phyloP scores from a whole-genome alignment of 257 asterid genomes.

The Fraxinus anomala region DNA sequence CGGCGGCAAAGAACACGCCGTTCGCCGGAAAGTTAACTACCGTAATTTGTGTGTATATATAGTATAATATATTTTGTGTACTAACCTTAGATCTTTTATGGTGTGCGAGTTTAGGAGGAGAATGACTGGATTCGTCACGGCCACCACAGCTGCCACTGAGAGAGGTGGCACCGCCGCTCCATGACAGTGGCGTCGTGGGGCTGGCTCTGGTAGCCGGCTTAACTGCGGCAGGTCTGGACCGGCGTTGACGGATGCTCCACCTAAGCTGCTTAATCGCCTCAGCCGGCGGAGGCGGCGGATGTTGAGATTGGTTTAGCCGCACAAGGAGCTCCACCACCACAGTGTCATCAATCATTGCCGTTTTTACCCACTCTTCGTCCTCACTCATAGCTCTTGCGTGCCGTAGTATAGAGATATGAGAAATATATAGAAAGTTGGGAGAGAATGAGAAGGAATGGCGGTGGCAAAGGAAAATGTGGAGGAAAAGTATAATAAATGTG shows the following conservation, averaged over 20 bases:
- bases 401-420: slow-evolving; percentile 13
- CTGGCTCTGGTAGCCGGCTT: slow-evolving; percentile 50
- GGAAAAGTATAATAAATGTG: slow-evolving; percentile 28
- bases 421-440: slow-evolving; percentile 2
- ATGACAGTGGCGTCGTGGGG: slow-evolving; percentile 76
- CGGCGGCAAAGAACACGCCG: slow-evolving; percentile 23
- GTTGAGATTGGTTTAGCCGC: slow-evolving; percentile 39
- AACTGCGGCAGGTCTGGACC: slow-evolving; percentile 50
- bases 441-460: slow-evolving; percentile 34
- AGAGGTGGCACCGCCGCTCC: slow-evolving; percentile 61
- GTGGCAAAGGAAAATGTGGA: slow-evolving; percentile 44
- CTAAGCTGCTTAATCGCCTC: slow-evolving; percentile 32
- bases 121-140: slow-evolving; percentile 41
- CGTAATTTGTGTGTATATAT: not conserved
- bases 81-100: slow-evolving; percentile 69
- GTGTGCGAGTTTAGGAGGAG: slow-evolving; percentile 26
- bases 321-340: slow-evolving; percentile 60
- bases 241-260: slow-evolving; percentile 76
- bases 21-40: slow-evolving; percentile 16
- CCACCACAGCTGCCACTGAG: slow-evolving; percentile 53
- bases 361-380: slow-evolving; percentile 62
- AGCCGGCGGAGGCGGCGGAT: slow-evolving; percentile 21
- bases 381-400: slow-evolving; percentile 38
- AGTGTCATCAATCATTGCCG: slow-evolving; percentile 61
- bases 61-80: not conserved